These are phyloP conservation scores for Sordariomycetes sp. DNA, from an alignment of 2,329 filamentous ascomycete genomes.

Conservation along the genomic window DNA sequence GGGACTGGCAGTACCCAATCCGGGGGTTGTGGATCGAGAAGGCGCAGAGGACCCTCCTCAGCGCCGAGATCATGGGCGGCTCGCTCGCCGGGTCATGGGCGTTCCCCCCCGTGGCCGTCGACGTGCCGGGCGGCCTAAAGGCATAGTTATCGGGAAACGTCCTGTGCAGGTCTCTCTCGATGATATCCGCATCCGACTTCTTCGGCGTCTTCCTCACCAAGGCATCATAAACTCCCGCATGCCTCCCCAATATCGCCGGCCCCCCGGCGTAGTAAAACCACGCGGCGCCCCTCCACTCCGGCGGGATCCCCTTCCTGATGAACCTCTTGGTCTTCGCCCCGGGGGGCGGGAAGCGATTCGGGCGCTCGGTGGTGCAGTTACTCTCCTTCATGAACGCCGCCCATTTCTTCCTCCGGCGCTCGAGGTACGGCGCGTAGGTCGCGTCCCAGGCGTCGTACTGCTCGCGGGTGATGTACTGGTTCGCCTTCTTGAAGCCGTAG, in stretches of 20 bases:
- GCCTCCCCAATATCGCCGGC: conserved; percentile 61
- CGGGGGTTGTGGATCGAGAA: conserved; percentile 84
- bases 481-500: conserved; percentile 86
- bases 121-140: conserved; percentile 55
- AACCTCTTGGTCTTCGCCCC: conserved; percentile 80
- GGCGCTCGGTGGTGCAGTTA: conserved; percentile 56
- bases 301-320: conserved; percentile 83
- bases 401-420: conserved; percentile 73
- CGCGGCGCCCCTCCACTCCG: conserved; percentile 85
- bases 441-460: conserved; percentile 75
- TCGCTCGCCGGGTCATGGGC: conserved; percentile 23
- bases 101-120: conserved; percentile 18
- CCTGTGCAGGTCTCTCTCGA: conserved; percentile 84
- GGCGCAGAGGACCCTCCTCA: conserved; percentile 76
- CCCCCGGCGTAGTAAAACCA: conserved; percentile 97
- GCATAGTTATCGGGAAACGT: conserved; percentile 90
- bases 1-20: conserved; percentile 89
- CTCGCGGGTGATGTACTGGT: conserved; percentile 60
- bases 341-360: conserved; percentile 65
- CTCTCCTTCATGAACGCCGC: conserved; percentile 61
- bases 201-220: conserved; percentile 53
- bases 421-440: conserved; percentile 62
- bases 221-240: conserved; percentile 64
- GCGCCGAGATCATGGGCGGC: conserved; percentile 64
- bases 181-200: conserved; percentile 69